Evolutionary conservation across 2,329 filamentous ascomycete genomes (phyloP), one percentile per base, ranked within the genome.

Genomic region (Fusarium palustre): DNA sequence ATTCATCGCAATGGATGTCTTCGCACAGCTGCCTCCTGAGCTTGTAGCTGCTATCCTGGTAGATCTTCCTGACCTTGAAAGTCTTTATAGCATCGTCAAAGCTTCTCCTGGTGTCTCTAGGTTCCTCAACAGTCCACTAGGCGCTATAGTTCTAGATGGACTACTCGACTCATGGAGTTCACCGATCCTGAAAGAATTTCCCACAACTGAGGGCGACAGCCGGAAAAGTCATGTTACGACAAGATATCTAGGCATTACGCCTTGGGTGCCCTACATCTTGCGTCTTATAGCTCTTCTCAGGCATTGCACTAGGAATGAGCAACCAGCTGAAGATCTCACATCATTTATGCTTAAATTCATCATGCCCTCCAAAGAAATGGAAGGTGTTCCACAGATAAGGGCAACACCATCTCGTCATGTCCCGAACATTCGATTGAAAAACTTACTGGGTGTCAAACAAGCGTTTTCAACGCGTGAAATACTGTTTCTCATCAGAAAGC

Each of bases 191-290:
- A 11, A n/a, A 9, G 13, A 16, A 7, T 5, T 4, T 18, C 4
- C 6, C 3, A 16, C 7, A 3, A 36, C 24, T 10, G 12, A 15
- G 25, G 3, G 7, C 9, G 22, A 13, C 3, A 6, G 8, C 9
- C 7, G 13, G 7, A 15, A 49, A 25, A 9, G 16, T 7, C 13
- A 45, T 9, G 22, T 59, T 5, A n/a, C 13, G 11, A 30, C 4
- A 9, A 20, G 10, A n/a, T 7, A 9, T 5, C 3, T 45, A 5
- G 42, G 20, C 3, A 45, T 41, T 30, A 53, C 66, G 3, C 53
- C 66, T 33, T 69, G 66, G 66, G 52, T 69, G 18, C 48, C 61
- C 2, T 49, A 69, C 10, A 43, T 69, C 13, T 6, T 69, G 6
- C 61, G 66, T 12, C 24, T 69, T 8, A 54, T 69, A 5, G 61